phyloP scores from a whole-genome alignment of 2,329 filamentous ascomycete genomes.

The Coleophoma cylindrospora region DNA sequence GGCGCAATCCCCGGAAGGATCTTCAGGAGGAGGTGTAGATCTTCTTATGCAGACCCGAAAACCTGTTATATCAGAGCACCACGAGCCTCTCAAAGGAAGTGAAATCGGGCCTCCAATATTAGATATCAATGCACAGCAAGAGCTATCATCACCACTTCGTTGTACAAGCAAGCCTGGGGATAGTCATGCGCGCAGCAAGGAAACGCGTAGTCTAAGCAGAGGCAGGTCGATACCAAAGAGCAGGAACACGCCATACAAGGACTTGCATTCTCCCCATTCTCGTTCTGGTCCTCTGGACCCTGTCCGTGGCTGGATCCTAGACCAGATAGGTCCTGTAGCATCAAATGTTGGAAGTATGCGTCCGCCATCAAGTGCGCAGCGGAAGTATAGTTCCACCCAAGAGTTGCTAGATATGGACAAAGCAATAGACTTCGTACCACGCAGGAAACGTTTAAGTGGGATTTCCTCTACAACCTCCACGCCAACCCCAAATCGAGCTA shows the following conservation, averaged over 20 bases:
- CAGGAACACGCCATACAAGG: neutral
- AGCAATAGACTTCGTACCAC: slow-evolving; percentile 11
- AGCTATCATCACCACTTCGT: too few relatives aligned
- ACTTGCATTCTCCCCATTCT: neutral
- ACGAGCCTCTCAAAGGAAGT: too few relatives aligned
- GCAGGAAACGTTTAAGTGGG: slow-evolving; percentile 16
- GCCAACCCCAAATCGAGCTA: slow-evolving; percentile 2
- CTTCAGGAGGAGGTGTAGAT: neutral
- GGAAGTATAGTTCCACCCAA: too few relatives aligned
- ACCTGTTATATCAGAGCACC: neutral
- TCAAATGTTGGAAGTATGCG: neutral
- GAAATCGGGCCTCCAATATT: too few relatives aligned
- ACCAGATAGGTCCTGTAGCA: neutral
- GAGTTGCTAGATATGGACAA: too few relatives aligned
- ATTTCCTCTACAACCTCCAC: slow-evolving; percentile 4
- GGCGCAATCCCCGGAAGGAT: neutral
- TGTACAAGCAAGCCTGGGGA: too few relatives aligned
- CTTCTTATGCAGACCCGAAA: neutral
- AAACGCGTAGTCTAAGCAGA: neutral
- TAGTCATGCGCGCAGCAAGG: neutral
- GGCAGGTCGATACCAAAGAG: neutral
- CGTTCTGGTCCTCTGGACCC: neutral
- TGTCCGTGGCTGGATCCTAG: neutral
- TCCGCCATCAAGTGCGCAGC: too few relatives aligned
- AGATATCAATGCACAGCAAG: too few relatives aligned